Evolutionary conservation across 164 flowering plant species (phyloP).

Genomic region (Kingdonia uniflora): DNA sequence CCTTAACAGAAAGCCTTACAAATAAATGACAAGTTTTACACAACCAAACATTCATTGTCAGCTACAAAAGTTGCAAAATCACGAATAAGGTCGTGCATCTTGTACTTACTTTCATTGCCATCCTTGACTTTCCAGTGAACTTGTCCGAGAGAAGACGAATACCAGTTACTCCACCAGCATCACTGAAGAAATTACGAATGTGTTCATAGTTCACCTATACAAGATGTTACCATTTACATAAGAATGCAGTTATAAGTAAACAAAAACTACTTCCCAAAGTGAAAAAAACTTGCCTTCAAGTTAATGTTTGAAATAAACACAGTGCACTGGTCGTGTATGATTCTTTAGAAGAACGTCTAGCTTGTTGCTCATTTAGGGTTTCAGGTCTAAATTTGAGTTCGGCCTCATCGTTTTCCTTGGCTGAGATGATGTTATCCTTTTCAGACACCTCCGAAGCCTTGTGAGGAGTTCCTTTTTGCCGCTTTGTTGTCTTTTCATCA

Average conservation of each 20-base stretch:
- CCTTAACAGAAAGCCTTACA: too few species aligned
- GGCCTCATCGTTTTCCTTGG: constrained; percentile 18
- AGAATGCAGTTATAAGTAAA: not conserved
- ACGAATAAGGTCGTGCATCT: too few species aligned
- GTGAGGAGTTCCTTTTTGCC: constrained; percentile 33
- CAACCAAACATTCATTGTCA: too few species aligned
- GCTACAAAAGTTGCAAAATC: too few species aligned
- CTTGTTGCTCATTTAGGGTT: constrained; percentile 18
- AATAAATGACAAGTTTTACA: too few species aligned
- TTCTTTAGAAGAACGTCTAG: constrained; percentile 20
- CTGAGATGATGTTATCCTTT: constrained; percentile 19
- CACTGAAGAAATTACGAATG: constrained; percentile 62
- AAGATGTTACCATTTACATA: constrained; percentile 6
- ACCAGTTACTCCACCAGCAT: constrained; percentile 75
- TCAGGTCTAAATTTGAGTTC: constrained; percentile 14
- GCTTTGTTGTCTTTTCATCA: constrained; percentile 48
- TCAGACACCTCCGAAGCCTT: constrained; percentile 13
- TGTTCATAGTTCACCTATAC: constrained; percentile 56
- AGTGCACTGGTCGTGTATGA: constrained; percentile 72
- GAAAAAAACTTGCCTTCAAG: constrained; percentile 36
- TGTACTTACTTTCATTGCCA: too few species aligned
- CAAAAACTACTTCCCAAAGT: too few species aligned
- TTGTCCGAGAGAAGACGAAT: constrained; percentile 69
- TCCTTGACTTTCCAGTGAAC: constrained; percentile 79
- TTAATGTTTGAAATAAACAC: constrained; percentile 74